Evolutionary conservation across 2,329 filamentous ascomycete species (phyloP), one percentile per base, ranked within the genome.

Genomic region (Claviceps sp.): DNA sequence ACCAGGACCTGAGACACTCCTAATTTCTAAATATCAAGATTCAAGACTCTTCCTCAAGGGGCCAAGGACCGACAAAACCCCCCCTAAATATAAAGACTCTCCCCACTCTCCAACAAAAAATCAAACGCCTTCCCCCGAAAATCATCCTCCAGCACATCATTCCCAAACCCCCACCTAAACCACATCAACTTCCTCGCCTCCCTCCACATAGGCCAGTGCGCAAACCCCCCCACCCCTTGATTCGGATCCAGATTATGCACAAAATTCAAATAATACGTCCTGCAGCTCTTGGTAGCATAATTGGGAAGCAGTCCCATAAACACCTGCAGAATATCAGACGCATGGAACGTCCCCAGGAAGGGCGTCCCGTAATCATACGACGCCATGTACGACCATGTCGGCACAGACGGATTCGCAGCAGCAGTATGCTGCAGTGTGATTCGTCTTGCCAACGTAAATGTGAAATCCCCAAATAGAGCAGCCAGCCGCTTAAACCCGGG

Each of bases 401-500:
- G 80, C 0, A 88, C 78, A n/a, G 60, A 46, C 0, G 82, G 81
- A 55, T 80, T 74, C 13, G 70, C 67, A 1, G 67, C 51, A 0
- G 63, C 60, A 1, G 78, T 65, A 0, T 61, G 53, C 13, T 72
- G 61, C 22, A 93, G 75, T 63, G 86, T 82, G 5, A 74, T 55
- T 16, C 87, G 80, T 1, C 86, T 79, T 0, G 80, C 78, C 0
- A 93, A 72, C 0, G 83, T 90, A 67, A 93, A 91, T 1, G 78
- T 78, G 0, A 88, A 60, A 61, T 93, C 87, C 14, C 87, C 87
- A 0, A 90, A 70, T 30, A 91, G 78, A 38, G 86, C 86, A 2
- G 85, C 81, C 0, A 88, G 70, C 14, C 85, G 83, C 67, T 90
- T 91, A 73, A 81, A 90, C 57, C 86, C 78, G 0, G 86, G 85